Evolutionary conservation across 1,139 yeast species (phyloP).

Genomic region (Blastobotrys malaysiensis): DNA sequence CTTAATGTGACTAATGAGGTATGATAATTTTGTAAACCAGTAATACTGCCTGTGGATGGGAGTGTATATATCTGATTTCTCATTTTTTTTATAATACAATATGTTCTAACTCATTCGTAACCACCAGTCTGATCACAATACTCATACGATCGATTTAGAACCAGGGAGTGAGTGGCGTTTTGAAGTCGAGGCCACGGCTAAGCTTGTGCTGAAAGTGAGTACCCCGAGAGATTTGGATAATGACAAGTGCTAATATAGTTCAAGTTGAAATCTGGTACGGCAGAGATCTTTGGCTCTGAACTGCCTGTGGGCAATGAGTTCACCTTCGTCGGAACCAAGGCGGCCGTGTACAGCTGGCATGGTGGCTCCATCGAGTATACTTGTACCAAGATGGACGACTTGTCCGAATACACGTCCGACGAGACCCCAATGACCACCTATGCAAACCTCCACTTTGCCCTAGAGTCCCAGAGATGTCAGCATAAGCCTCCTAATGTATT

Average conservation of each 20-base stretch:
- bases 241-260: not conserved
- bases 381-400: constrained; percentile 30
- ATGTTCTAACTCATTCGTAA: not conserved
- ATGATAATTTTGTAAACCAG: not conserved
- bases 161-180: constrained; percentile 70
- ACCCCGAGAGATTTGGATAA: constrained; percentile 2
- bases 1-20: constrained; percentile 4
- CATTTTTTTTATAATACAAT: not conserved
- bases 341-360: constrained; percentile 56
- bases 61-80: not conserved
- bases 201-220: constrained; percentile 49
- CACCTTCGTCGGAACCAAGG: constrained; percentile 51
- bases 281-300: constrained; percentile 91
- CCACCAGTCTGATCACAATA: not conserved
- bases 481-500: constrained; percentile 53
- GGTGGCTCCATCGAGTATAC: constrained; percentile 45
- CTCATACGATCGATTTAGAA: constrained; percentile 15
- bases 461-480: constrained; percentile 52
- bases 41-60: not conserved
- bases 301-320: constrained; percentile 67
- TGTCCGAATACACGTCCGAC: constrained; percentile 59
- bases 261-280: constrained; percentile 54
- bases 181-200: constrained; percentile 59
- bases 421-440: constrained; percentile 64
- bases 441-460: constrained; percentile 67